Conservation (phyloP, 495 filamentous ascomycete genomes). For the Lasiosphaeria miniovina region DNA sequence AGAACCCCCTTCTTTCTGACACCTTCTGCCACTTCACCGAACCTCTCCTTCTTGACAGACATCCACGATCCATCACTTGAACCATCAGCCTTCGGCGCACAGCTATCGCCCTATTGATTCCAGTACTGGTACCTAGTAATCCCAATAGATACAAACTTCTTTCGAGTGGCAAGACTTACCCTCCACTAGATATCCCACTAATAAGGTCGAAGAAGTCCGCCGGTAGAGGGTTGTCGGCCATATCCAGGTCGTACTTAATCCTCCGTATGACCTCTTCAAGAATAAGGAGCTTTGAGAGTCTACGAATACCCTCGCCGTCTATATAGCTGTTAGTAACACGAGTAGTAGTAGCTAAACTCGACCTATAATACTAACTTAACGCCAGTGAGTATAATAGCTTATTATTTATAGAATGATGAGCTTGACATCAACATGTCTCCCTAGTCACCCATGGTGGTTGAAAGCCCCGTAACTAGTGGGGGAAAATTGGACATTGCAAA, state of each 20-base stretch:
- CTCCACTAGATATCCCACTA: constrained; percentile 28
- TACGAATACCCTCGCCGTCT: constrained; percentile 30
- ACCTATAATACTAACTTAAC: constrained; percentile 4
- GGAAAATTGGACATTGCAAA: too few species aligned
- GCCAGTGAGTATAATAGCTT: constrained; percentile 6
- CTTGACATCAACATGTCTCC: too few species aligned
- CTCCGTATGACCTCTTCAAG: constrained; percentile 24
- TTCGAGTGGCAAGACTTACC: constrained; percentile 11
- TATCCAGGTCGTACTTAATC: constrained; percentile 11
- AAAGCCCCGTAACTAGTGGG: too few species aligned
- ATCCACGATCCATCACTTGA: too few species aligned
- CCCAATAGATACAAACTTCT: background rate
- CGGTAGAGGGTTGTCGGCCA: constrained; percentile 19
- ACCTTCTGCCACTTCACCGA: too few species aligned
- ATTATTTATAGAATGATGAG: too few species aligned
- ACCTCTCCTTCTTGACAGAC: too few species aligned
- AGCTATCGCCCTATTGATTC: too few species aligned
- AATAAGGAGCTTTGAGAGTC: constrained; percentile 27
- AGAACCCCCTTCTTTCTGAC: too few species aligned
- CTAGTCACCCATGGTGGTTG: too few species aligned
- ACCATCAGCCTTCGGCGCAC: too few species aligned
- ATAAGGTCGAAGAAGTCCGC: constrained; percentile 29
- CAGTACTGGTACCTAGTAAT: too few species aligned
- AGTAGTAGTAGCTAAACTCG: background rate
- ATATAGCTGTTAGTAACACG: constrained; percentile 5